Conservation (phyloP, 2,329 filamentous ascomycete species). For the Fusarium globosum region DNA sequence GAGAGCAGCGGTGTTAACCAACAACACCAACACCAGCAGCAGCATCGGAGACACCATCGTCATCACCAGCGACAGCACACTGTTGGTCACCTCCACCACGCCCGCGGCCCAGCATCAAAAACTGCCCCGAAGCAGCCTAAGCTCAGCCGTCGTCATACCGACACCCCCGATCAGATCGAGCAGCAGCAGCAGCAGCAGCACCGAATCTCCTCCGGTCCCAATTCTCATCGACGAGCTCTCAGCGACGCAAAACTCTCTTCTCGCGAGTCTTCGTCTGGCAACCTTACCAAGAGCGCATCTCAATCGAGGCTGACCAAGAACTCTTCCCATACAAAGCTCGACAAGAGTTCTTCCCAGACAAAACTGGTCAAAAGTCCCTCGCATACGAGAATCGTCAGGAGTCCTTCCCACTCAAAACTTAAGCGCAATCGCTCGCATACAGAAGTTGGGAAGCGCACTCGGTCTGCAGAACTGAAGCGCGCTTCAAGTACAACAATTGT, state of each 20-base stretch:
- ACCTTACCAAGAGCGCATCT: slow-evolving; percentile 66
- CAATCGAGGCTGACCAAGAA: slow-evolving; percentile 67
- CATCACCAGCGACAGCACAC: slow-evolving; percentile 52
- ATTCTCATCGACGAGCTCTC: slow-evolving; percentile 59
- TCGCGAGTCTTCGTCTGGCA: slow-evolving; percentile 56
- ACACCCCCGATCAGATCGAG: slow-evolving; percentile 48
- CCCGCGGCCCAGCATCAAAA: slow-evolving; percentile 64
- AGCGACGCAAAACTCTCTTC: slow-evolving; percentile 63
- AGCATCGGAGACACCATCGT: slow-evolving; percentile 47
- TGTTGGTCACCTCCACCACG: slow-evolving; percentile 58
- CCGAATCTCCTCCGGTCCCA: slow-evolving; percentile 27
- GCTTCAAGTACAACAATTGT: slow-evolving; percentile 63
- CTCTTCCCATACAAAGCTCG: slow-evolving; percentile 62
- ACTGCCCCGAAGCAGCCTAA: slow-evolving; percentile 60
- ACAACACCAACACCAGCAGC: slow-evolving; percentile 48
- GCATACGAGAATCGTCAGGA: slow-evolving; percentile 62
- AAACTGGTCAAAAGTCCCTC: slow-evolving; percentile 46
- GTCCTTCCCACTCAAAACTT: slow-evolving; percentile 64
- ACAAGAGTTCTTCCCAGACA: slow-evolving; percentile 61
- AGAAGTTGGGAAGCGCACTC: slow-evolving; percentile 63
- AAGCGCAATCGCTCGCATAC: slow-evolving; percentile 41
- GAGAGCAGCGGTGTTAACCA: slow-evolving; percentile 46
- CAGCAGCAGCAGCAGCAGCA: slow-evolving; percentile 46
- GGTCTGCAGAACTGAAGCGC: slow-evolving; percentile 65
- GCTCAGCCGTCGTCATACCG: slow-evolving; percentile 57